Evolutionary conservation across 257 asterid species (phyloP).

Genomic region (Nicotiana undulata): DNA sequence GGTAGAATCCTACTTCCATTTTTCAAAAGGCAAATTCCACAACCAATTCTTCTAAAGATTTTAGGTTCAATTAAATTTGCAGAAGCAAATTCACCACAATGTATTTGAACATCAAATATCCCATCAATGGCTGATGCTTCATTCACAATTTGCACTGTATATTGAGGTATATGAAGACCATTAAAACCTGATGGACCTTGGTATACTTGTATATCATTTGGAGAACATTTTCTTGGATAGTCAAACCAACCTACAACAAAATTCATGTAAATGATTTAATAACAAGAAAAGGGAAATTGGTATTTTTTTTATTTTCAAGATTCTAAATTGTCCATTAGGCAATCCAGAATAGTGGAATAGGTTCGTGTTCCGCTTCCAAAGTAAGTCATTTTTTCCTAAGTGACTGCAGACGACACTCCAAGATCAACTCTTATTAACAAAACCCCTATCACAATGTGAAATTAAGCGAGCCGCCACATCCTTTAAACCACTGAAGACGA

Average conservation of each 20-base stretch:
- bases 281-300: background rate
- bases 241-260: conserved; percentile 9
- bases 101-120: conserved; percentile 35
- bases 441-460: too few relatives aligned
- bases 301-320: background rate
- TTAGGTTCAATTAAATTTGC: conserved; percentile 43
- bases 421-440: too few relatives aligned
- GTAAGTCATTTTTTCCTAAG: too few relatives aligned
- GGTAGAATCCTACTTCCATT: conserved; percentile 40
- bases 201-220: conserved; percentile 9
- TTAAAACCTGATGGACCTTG: conserved; percentile 62
- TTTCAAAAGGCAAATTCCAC: conserved; percentile 29
- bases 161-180: conserved; percentile 47
- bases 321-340: too few relatives aligned
- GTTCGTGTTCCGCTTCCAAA: too few relatives aligned
- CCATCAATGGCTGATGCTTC: conserved; percentile 42
- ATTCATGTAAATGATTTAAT: background rate
- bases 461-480: too few relatives aligned
- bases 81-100: conserved; percentile 51
- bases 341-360: too few relatives aligned
- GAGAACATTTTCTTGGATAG: conserved; percentile 1
- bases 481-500: too few relatives aligned
- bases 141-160: conserved; percentile 42
- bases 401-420: too few relatives aligned
- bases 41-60: conserved; percentile 33